These are phyloP conservation scores for Plicaturopsis crispa DNA, from an alignment of 768 basidiomycete species.

Conservation along the genomic window DNA sequence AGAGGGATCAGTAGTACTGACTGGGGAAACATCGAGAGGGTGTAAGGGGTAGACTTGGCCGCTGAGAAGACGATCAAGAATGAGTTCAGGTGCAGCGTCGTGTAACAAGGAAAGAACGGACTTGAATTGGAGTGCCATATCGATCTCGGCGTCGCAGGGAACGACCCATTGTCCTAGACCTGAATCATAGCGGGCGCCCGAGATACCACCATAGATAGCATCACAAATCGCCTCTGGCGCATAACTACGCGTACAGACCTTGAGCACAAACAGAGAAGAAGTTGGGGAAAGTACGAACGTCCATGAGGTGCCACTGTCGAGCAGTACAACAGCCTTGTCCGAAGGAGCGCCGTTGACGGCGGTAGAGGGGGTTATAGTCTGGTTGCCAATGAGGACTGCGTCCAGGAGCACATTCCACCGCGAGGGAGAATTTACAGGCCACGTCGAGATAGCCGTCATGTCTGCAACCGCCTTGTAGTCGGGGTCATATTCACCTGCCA, in stretches of 20 bases:
- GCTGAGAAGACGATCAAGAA: slow-evolving; percentile 25
- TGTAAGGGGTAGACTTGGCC: slow-evolving; percentile 72
- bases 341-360: slow-evolving; percentile 49
- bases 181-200: slow-evolving; percentile 55
- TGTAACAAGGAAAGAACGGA: slow-evolving; percentile 25
- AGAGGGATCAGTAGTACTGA: slow-evolving; percentile 31
- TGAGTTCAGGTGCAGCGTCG: slow-evolving; percentile 7
- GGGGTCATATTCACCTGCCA: slow-evolving; percentile 58
- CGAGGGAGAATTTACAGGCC: slow-evolving; percentile 53
- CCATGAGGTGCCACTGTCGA: slow-evolving; percentile 81
- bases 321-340: slow-evolving; percentile 64
- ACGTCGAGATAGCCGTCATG: slow-evolving; percentile 59
- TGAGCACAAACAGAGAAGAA: slow-evolving; percentile 5
- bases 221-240: slow-evolving; percentile 55
- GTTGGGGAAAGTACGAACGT: slow-evolving; percentile 38
- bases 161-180: slow-evolving; percentile 56
- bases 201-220: slow-evolving; percentile 59
- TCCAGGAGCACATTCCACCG: slow-evolving; percentile 79
- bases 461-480: slow-evolving; percentile 53
- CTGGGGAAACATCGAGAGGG: slow-evolving; percentile 66
- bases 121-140: slow-evolving; percentile 76
- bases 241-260: slow-evolving; percentile 44
- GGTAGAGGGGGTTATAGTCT: slow-evolving; percentile 44
- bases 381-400: slow-evolving; percentile 53
- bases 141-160: slow-evolving; percentile 68